Evolutionary conservation across 345 rosid species (phyloP).

Genomic region (Rhodamnia argentea): DNA sequence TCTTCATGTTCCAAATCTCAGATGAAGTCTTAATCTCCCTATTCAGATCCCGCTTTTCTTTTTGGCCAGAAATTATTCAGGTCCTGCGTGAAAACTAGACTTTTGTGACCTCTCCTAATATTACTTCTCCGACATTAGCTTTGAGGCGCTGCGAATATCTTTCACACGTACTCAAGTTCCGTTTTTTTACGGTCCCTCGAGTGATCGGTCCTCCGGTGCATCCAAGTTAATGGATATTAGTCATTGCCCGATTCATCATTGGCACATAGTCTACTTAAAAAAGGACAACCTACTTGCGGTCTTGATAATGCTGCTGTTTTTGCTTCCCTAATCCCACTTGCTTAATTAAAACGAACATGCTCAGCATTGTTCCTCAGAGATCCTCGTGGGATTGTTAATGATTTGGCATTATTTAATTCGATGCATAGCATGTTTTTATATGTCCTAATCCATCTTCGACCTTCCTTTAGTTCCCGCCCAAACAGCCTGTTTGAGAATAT

Average conservation of each 20-base stretch:
- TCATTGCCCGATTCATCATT: not conserved
- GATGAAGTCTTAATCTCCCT: not conserved
- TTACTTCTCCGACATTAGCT: not conserved
- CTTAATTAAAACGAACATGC: not conserved
- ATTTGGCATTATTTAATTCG: not conserved
- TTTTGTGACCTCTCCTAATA: not conserved
- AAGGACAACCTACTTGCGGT: not conserved
- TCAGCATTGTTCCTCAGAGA: not conserved
- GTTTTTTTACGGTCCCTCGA: not conserved
- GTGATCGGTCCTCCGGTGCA: no score
- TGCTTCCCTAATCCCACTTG: not conserved
- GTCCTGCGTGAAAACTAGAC: not conserved
- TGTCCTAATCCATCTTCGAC: not conserved
- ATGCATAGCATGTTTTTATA: not conserved
- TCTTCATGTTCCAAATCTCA: not conserved
- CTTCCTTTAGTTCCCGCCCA: constrained; percentile 13
- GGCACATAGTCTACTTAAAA: not conserved
- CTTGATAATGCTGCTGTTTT: not conserved
- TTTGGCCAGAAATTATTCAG: not conserved
- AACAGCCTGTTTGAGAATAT: constrained; percentile 37
- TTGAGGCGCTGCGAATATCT: not conserved
- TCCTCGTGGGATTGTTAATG: not conserved
- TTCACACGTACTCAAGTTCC: not conserved
- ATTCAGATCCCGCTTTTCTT: not conserved
- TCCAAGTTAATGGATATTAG: not conserved